These are phyloP conservation scores for Sistotremastrum suecicum DNA, from an alignment of 768 basidiomycete species.

Conservation along the genomic window DNA sequence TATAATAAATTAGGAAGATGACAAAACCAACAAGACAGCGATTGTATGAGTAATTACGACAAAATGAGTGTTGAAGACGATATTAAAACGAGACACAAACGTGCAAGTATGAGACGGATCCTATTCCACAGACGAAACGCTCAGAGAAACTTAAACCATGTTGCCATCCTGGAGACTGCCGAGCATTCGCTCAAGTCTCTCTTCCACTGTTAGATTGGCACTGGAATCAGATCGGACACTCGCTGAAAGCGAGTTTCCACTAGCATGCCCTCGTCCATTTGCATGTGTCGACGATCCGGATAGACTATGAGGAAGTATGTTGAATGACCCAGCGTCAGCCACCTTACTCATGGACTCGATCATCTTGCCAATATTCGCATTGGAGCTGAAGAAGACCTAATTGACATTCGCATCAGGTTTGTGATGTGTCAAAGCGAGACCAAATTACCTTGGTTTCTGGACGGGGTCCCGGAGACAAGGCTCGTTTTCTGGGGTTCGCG, in stretches of 20 bases:
- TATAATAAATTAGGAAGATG: too few species aligned
- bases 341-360: slow-evolving; percentile 74
- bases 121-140: too few species aligned
- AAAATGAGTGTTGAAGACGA: too few species aligned
- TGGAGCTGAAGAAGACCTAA: slow-evolving; percentile 63
- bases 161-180: slow-evolving; percentile 6
- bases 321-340: slow-evolving; percentile 75
- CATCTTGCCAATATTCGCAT: slow-evolving; percentile 67
- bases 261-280: slow-evolving; percentile 4
- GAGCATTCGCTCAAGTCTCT: slow-evolving; percentile 62
- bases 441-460: slow-evolving; percentile 72
- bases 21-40: too few species aligned
- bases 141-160: too few species aligned
- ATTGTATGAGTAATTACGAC: too few species aligned
- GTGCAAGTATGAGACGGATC: too few species aligned
- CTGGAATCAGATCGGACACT: slow-evolving; percentile 50
- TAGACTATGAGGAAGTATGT: slow-evolving; percentile 37
- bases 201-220: slow-evolving; percentile 58
- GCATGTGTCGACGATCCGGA: slow-evolving; percentile 10
- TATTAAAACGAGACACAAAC: too few species aligned
- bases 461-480: slow-evolving; percentile 32
- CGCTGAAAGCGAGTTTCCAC: slow-evolving; percentile 40
- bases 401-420: slow-evolving; percentile 8
- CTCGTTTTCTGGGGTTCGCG: slow-evolving; percentile 47
- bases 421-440: neutral